A percentile compares a stretch with the other conserved stretches of the same genome.
Evolutionary conservation across 495 filamentous ascomycete genomes (phyloP).

Genomic region (Barbatosphaeria neglecta): DNA sequence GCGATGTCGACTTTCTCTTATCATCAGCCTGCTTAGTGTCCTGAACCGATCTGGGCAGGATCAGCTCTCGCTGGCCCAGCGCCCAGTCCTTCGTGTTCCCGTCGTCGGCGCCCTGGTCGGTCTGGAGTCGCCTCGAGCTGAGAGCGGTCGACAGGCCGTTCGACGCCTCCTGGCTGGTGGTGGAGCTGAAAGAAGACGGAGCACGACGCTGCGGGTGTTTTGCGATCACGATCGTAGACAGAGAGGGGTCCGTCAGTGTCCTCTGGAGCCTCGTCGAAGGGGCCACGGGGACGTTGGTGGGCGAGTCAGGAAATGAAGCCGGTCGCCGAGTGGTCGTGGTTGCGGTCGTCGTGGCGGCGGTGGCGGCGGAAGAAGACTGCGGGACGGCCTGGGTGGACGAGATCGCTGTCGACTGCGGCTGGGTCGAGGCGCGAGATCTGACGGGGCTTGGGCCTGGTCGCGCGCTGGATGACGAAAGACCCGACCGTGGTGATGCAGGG

Average conservation of each 20-base stretch:
- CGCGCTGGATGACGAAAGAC: background rate
- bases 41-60: conserved; percentile 22
- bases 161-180: conserved; percentile 2
- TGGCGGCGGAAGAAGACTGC: too few relatives aligned
- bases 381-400: conserved; percentile 7
- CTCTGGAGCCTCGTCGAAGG: conserved; percentile 9
- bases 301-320: conserved; percentile 25
- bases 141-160: conserved; percentile 1
- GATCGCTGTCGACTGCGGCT: conserved; percentile 15
- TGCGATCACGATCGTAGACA: conserved; percentile 9
- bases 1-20: conserved; percentile 21
- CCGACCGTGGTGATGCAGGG: conserved; percentile 6
- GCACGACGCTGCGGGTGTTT: conserved; percentile 3
- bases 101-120: conserved; percentile 8
- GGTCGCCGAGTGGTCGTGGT: conserved; percentile 24
- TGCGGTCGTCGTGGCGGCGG: too few relatives aligned
- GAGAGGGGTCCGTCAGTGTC: conserved; percentile 8
- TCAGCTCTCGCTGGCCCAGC: conserved; percentile 28
- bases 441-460: conserved; percentile 16
- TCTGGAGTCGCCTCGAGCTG: conserved; percentile 6
- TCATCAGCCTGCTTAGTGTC: conserved; percentile 22
- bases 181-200: conserved; percentile 8
- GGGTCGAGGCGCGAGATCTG: conserved; percentile 26
- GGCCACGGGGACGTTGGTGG: conserved; percentile 7
- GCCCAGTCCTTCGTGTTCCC: conserved; percentile 18